Conservation (phyloP, 768 basidiomycete genomes). For the Mycena chlorophos region DNA sequence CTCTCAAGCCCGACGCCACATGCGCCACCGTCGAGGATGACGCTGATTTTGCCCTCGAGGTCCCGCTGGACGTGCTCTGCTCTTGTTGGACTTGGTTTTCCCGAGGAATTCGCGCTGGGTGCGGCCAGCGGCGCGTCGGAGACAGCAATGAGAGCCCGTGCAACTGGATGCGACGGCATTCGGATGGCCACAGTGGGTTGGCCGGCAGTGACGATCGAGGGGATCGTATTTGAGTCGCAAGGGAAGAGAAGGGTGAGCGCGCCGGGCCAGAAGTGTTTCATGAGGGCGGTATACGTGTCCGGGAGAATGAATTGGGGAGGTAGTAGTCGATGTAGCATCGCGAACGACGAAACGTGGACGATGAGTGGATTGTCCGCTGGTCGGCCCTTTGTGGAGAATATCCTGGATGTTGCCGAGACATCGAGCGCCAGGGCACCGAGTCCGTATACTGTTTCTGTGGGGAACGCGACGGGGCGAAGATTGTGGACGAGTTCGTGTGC, state of each 20-base stretch:
- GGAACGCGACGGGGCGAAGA: conserved; percentile 75
- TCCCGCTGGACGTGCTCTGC: conserved; percentile 84
- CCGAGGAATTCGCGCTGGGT: conserved; percentile 93
- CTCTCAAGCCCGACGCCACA: conserved; percentile 93
- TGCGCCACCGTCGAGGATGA: conserved; percentile 90
- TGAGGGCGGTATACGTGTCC: conserved; percentile 67
- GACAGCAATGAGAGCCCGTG: conserved; percentile 81
- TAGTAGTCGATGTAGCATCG: conserved; percentile 79
- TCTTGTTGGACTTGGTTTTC: conserved; percentile 90
- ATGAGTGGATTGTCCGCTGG: conserved; percentile 97
- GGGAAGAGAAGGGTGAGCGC: conserved; percentile 92
- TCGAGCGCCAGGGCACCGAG: conserved; percentile 85
- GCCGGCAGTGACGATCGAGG: conserved; percentile 74
- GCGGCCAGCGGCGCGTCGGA: conserved; percentile 82
- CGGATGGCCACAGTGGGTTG: conserved; percentile 85
- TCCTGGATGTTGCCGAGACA: conserved; percentile 60
- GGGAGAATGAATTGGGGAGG: conserved; percentile 65
- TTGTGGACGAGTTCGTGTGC: conserved; percentile 51
- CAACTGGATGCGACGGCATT: conserved; percentile 93
- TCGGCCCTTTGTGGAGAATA: conserved; percentile 88
- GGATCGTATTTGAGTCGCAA: conserved; percentile 57
- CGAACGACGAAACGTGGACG: conserved; percentile 85
- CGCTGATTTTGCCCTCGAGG: conserved; percentile 65
- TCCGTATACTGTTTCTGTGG: conserved; percentile 98
- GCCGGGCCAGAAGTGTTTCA: conserved; percentile 92